phyloP scores from a whole-genome alignment of 2,329 filamentous ascomycete genomes.

The Colletotrichum salicis region DNA sequence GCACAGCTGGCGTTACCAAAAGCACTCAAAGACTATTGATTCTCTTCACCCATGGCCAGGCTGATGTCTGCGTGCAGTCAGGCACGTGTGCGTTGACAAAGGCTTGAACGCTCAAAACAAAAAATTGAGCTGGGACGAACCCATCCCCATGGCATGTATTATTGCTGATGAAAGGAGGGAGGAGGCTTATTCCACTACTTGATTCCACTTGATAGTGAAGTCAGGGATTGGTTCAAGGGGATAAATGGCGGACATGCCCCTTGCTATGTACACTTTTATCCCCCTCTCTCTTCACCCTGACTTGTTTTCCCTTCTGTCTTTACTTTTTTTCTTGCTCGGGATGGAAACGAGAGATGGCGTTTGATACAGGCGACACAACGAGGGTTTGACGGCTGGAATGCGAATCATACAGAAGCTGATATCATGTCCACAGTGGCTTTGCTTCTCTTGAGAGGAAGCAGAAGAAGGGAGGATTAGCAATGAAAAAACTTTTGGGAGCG shows the following conservation, averaged over 20 bases:
- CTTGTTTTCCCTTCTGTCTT: background rate
- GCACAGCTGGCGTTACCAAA: constrained; percentile 27
- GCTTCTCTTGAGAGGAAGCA: constrained; percentile 12
- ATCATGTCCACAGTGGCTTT: background rate
- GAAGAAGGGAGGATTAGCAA: constrained; percentile 27
- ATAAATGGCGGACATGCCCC: background rate
- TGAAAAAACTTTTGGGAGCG: constrained; percentile 30
- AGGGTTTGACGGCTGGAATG: constrained; percentile 31
- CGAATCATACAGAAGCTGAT: constrained; percentile 20
- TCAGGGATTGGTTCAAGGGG: background rate
- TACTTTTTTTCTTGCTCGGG: constrained; percentile 4
- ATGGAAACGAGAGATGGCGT: constrained; percentile 35
- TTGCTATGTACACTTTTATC: constrained; percentile 17
- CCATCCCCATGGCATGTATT: constrained; percentile 12
- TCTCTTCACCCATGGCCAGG: constrained; percentile 3
- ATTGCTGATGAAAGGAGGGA: constrained; percentile 1
- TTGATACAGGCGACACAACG: constrained; percentile 28
- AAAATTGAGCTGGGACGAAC: constrained; percentile 1
- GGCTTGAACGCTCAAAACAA: constrained; percentile 2
- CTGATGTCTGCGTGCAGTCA: constrained; percentile 23
- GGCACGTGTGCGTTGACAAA: constrained; percentile 22
- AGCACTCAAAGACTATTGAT: constrained; percentile 4
- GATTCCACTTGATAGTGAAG: background rate
- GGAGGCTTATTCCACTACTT: background rate
- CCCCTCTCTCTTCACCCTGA: background rate